Base-by-base conservation (phyloP, 116 monocot genomes). In the Zostera marina region DNA sequence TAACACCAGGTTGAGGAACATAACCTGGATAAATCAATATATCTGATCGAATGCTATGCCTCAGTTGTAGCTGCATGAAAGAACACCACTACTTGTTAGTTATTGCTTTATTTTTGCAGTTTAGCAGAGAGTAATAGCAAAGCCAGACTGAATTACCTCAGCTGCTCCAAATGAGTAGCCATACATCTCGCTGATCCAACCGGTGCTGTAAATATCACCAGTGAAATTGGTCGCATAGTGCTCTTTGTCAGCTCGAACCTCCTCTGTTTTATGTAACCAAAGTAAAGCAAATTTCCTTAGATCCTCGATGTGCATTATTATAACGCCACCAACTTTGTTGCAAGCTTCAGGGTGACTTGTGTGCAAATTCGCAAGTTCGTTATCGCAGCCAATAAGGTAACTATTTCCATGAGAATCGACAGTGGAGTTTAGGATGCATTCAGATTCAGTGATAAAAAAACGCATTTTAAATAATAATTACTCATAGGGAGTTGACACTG, bases 151-250 rank as follows among this genome's bases (percentile, higher is more conserved):
- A 51, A 51, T 9, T 89, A 98, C 98, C 90, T 98, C 98, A 52
- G 98, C 98, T 22, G 98, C 98, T 54, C 82, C 98, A 75, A 98
- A 98, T 43, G 98, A 86, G 67, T 98, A 98, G 47, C 98, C 98
- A 73, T 98, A 98, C 98, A 98, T 98, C 70, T 98, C 98, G 53
- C 98, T 98, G 60, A 98, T 98, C 98, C 98, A 98, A 26, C 98
- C 98, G 71, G 90, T 78, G 16, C 44, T 61, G 73, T 89, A 89
- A 40, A 90, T 74, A 68, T 98, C 90, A 14, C 90, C 96, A 58
- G 80, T 90, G 58, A 76, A 74, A 14, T 98, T 86, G 19, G 81
- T 92, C 40, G 70, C 85, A 78, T 90, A 98, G 56, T 85, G 85
- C 54, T 73, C 78, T 78, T 76, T 86, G 66, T 98, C 90, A 61